Evolutionary conservation across 345 rosid species (phyloP).

Genomic region (Populus davidiana): DNA sequence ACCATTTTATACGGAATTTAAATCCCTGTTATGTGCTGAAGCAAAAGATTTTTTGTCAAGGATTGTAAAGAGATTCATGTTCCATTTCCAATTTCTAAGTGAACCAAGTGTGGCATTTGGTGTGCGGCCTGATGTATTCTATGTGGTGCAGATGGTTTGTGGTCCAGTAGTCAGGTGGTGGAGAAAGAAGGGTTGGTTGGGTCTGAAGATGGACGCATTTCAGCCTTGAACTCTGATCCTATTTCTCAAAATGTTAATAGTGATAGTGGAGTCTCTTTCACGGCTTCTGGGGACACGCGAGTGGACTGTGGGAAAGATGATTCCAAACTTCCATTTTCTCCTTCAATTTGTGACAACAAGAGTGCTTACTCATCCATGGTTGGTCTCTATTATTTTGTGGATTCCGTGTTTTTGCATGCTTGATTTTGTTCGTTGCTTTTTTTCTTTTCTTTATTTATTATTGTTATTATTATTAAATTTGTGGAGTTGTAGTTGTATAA

Average conservation of each 20-base stretch:
- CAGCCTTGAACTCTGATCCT: conserved; percentile 45
- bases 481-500: neutral
- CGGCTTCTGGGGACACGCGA: conserved; percentile 38
- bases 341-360: conserved; percentile 58
- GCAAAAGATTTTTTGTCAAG: neutral
- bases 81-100: neutral
- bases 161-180: conserved; percentile 34
- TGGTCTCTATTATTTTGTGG: conserved; percentile 27
- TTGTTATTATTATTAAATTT: neutral
- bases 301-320: conserved; percentile 52
- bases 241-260: conserved; percentile 45
- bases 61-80: neutral
- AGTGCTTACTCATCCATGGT: conserved; percentile 77
- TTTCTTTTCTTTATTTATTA: neutral
- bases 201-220: conserved; percentile 53
- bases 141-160: neutral
- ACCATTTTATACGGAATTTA: neutral
- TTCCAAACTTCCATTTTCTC: conserved; percentile 51
- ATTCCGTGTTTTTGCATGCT: conserved; percentile 8
- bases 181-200: conserved; percentile 60
- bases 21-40: too few species aligned
- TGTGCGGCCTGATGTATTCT: neutral
- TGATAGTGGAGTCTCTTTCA: conserved; percentile 50
- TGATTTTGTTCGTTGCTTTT: neutral
- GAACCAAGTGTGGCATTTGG: neutral